phyloP scores from a whole-genome alignment of 1,284 basidiomycete species.

The Caloboletus firmus region DNA sequence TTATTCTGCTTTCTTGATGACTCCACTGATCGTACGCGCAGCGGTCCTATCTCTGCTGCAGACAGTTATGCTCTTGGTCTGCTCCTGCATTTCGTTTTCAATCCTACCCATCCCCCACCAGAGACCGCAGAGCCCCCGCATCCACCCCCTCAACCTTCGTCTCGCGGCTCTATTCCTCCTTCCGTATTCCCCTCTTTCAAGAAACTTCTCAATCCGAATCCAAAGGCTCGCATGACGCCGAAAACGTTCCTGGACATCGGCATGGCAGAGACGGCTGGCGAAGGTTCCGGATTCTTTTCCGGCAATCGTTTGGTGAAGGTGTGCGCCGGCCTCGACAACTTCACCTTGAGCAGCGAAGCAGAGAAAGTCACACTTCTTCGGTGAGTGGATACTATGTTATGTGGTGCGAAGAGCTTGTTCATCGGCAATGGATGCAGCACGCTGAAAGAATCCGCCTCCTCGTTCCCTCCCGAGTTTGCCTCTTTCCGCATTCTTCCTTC shows the following conservation, averaged over 20 bases:
- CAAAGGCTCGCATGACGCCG: slow-evolving; percentile 74
- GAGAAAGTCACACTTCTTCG: slow-evolving; percentile 79
- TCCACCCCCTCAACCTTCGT: slow-evolving; percentile 68
- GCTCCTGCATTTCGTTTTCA: slow-evolving; percentile 84
- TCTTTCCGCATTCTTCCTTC: slow-evolving; percentile 87
- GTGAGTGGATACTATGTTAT: slow-evolving; percentile 39
- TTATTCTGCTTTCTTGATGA: not conserved
- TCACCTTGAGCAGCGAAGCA: slow-evolving; percentile 78
- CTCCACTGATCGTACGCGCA: slow-evolving; percentile 34
- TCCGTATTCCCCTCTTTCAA: slow-evolving; percentile 82
- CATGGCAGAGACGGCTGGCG: slow-evolving; percentile 68
- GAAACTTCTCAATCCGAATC: slow-evolving; percentile 79
- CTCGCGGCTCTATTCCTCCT: slow-evolving; percentile 77
- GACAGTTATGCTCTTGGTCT: slow-evolving; percentile 89
- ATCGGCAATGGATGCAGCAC: slow-evolving; percentile 44
- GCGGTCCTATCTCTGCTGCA: slow-evolving; percentile 67
- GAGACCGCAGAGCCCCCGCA: slow-evolving; percentile 69
- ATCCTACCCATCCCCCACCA: slow-evolving; percentile 72
- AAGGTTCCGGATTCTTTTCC: slow-evolving; percentile 47
- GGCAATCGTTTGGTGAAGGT: slow-evolving; percentile 56
- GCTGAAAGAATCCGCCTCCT: slow-evolving; percentile 75
- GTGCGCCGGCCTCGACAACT: slow-evolving; percentile 84
- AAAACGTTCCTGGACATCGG: slow-evolving; percentile 80
- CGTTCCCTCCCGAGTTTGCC: slow-evolving; percentile 87
- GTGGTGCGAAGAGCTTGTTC: not conserved